Evolutionary conservation across 208 protist genomes (phyloP).

Genomic region (Acanthamoeba lenticulata): DNA sequence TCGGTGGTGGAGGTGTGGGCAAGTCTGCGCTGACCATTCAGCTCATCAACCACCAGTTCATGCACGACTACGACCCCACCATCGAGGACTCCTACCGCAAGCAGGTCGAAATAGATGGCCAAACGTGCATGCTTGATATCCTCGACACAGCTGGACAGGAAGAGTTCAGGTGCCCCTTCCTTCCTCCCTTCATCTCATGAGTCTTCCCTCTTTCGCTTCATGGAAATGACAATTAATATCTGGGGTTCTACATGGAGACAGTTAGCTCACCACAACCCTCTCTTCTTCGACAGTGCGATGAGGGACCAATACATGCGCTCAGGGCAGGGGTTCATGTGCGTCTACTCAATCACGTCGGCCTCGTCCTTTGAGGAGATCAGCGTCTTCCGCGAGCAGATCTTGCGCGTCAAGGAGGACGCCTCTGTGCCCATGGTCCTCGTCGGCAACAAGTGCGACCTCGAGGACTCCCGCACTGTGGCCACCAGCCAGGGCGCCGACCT

Average conservation of each 20-base stretch:
- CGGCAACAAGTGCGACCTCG: conserved; percentile 83
- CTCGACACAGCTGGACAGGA: conserved; percentile 85
- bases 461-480: conserved; percentile 27
- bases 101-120: conserved; percentile 80
- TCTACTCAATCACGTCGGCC: conserved; percentile 77
- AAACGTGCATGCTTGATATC: conserved; percentile 83
- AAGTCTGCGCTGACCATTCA: conserved; percentile 6
- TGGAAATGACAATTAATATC: too few species aligned
- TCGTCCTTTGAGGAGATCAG: conserved; percentile 71
- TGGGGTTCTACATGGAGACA: too few species aligned
- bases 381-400: conserved; percentile 75
- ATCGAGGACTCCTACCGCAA: conserved; percentile 76
- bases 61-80: conserved; percentile 22
- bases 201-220: too few species aligned
- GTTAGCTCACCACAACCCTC: too few species aligned
- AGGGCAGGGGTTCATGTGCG: conserved; percentile 78
- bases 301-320: conserved; percentile 74
- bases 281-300: background rate
- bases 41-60: background rate
- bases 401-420: conserved; percentile 77
- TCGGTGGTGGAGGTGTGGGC: background rate
- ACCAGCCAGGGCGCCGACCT: conserved; percentile 52
- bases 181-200: background rate
- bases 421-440: conserved; percentile 82
- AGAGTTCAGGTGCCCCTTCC: conserved; percentile 76